A percentile compares a stretch with the other conserved stretches of the same genome.
These are phyloP conservation scores for Plasmopara viticola DNA, from an alignment of 352 stramenopile species.

Conservation along the genomic window DNA sequence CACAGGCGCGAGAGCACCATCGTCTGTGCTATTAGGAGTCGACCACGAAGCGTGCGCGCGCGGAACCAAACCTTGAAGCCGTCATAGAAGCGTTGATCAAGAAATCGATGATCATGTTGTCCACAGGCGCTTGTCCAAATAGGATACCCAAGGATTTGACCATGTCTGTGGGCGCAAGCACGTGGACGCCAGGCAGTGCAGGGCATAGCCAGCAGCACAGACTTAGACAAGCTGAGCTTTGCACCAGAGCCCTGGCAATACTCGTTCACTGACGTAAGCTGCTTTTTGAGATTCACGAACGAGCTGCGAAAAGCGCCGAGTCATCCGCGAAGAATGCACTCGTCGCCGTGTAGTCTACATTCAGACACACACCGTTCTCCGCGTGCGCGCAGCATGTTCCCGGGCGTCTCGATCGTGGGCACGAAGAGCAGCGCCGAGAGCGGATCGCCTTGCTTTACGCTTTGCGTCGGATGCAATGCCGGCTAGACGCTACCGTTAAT, in stretches of 20 bases:
- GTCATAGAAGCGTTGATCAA: neutral
- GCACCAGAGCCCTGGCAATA: neutral
- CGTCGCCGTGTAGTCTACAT: neutral
- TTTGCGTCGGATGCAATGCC: too few species aligned
- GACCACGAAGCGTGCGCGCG: neutral
- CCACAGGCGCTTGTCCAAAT: neutral
- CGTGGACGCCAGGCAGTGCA: neutral
- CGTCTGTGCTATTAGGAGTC: neutral
- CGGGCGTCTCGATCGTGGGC: too few species aligned
- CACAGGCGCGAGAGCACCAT: neutral
- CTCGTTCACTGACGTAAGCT: too few species aligned
- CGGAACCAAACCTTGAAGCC: neutral
- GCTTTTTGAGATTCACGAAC: too few species aligned
- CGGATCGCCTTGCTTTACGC: too few species aligned
- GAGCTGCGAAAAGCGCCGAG: too few species aligned
- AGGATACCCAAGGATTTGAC: neutral
- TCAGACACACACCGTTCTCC: neutral
- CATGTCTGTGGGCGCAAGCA: neutral
- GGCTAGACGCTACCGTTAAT: too few species aligned
- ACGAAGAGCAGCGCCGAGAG: too few species aligned
- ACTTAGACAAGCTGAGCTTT: neutral
- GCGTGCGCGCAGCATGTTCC: neutral
- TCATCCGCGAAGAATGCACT: neutral
- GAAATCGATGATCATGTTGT: neutral
- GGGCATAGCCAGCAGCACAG: neutral